phyloP scores from a whole-genome alignment of 192 early-diverging fungal species.

The Martensiomyces pterosporus region DNA sequence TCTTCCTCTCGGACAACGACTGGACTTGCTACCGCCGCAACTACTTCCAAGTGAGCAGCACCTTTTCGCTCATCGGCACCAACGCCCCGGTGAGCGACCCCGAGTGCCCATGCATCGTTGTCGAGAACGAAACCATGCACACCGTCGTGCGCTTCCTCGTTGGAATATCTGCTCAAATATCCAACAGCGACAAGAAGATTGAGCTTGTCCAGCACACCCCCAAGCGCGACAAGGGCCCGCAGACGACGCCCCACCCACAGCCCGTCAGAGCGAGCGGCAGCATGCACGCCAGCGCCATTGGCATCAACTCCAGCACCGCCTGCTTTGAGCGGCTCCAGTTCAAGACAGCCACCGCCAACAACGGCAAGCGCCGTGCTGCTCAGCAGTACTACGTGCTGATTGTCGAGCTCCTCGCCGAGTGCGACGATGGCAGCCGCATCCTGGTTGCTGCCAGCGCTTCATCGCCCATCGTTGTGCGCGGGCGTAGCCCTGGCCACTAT shows the following conservation, averaged over 20 bases:
- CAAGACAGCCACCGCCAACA: conserved; percentile 95
- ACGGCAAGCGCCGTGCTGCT: conserved; percentile 85
- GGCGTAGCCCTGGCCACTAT: conserved; percentile 92
- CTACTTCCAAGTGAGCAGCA: conserved; percentile 78
- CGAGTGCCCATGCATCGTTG: conserved; percentile 67
- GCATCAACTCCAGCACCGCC: conserved; percentile 50
- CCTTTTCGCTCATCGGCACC: conserved; percentile 28
- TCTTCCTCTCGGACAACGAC: conserved; percentile 81
- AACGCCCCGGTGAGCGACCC: conserved; percentile 39
- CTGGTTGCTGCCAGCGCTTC: conserved; percentile 69
- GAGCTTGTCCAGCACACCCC: conserved; percentile 85
- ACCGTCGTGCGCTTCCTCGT: conserved; percentile 67
- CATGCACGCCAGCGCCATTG: conserved; percentile 36
- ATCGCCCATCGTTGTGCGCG: conserved; percentile 84
- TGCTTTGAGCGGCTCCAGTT: conserved; percentile 96
- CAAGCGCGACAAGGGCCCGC: conserved; percentile 92
- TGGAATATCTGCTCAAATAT: conserved; percentile 71
- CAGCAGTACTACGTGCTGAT: conserved; percentile 92
- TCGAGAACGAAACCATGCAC: conserved; percentile 47
- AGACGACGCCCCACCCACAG: conserved; percentile 63
- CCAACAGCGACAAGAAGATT: conserved; percentile 67
- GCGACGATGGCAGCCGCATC: conserved; percentile 52
- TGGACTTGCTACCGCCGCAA: conserved; percentile 97
- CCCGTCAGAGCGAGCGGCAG: conserved; percentile 60
- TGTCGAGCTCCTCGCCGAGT: conserved; percentile 75